Percentiles rank a stretch among this genome's conserved stretches.
Evolutionary conservation across 2,329 filamentous ascomycete genomes (phyloP).

Genomic region (Cercospora nicotianae): DNA sequence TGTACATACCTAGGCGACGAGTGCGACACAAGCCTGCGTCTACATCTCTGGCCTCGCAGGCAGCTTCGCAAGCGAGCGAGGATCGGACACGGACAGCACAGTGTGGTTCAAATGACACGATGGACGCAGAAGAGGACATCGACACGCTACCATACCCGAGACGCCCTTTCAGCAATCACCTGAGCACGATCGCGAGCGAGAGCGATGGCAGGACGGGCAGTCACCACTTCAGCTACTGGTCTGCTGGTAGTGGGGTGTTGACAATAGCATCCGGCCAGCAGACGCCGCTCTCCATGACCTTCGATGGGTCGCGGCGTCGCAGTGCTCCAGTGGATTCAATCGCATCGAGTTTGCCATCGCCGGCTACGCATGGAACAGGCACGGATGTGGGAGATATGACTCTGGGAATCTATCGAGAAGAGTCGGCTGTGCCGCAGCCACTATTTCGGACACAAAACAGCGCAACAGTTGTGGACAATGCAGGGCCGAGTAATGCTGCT

Average conservation of each 20-base stretch:
- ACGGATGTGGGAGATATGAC: constrained; percentile 36
- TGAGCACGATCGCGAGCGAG: constrained; percentile 42
- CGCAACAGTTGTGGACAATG: constrained; percentile 6
- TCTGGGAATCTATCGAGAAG: constrained; percentile 33
- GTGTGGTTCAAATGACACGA: constrained; percentile 21
- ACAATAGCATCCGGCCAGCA: constrained; percentile 32
- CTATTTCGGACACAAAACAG: constrained; percentile 31
- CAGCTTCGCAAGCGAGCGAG: constrained; percentile 17
- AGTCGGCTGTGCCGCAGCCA: constrained; percentile 39
- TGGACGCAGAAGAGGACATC: constrained; percentile 32
- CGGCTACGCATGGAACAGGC: constrained; percentile 19
- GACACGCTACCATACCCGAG: constrained; percentile 36
- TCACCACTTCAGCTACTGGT: constrained; percentile 38
- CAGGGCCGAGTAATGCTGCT: background rate
- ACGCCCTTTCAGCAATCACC: constrained; percentile 35
- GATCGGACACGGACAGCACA: background rate
- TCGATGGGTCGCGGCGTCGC: constrained; percentile 21
- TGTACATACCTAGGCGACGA: constrained; percentile 38
- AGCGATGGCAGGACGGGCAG: constrained; percentile 34
- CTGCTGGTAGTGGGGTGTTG: constrained; percentile 36
- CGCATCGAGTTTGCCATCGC: constrained; percentile 24
- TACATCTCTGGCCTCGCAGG: constrained; percentile 27
- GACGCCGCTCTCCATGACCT: constrained; percentile 27
- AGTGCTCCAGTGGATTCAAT: constrained; percentile 33
- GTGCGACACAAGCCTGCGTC: constrained; percentile 28